phyloP scores from a whole-genome alignment of 2,329 filamentous ascomycete genomes.

The Ploettnerulaceae sp. region DNA sequence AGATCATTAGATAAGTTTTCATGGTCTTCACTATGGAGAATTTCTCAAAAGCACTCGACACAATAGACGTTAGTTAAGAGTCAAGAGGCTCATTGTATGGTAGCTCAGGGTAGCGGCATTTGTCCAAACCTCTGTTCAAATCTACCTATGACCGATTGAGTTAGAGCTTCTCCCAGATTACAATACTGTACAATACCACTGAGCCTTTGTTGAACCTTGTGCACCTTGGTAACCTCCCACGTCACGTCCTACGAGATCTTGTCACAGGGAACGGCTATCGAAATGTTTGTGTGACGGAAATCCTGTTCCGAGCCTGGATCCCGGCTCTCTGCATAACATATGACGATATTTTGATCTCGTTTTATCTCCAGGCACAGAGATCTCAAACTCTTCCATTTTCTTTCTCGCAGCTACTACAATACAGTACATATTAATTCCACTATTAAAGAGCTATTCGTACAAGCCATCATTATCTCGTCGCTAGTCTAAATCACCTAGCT shows the following conservation, averaged over 20 bases:
- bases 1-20: not conserved
- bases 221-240: not conserved
- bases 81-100: no score
- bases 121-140: not conserved
- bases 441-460: no score
- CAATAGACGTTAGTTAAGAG: no score
- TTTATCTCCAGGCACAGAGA: conserved; percentile 5
- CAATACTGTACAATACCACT: no score
- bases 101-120: no score
- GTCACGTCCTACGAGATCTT: conserved; percentile 15
- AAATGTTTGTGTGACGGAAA: conserved; percentile 7
- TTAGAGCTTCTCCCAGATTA: conserved; percentile 7
- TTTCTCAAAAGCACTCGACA: no score
- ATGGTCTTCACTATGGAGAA: not conserved
- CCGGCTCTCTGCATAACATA: conserved; percentile 9
- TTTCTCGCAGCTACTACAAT: no score
- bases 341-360: not conserved
- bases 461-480: no score
- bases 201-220: not conserved
- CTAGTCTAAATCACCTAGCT: no score
- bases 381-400: no score
- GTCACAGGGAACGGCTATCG: conserved; percentile 12
- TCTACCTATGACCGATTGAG: conserved; percentile 1
- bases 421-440: no score
- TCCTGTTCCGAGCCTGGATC: conserved; percentile 15